Evolutionary conservation across 2,329 filamentous ascomycete genomes (phyloP).

Genomic region (Madurella fahalii): DNA sequence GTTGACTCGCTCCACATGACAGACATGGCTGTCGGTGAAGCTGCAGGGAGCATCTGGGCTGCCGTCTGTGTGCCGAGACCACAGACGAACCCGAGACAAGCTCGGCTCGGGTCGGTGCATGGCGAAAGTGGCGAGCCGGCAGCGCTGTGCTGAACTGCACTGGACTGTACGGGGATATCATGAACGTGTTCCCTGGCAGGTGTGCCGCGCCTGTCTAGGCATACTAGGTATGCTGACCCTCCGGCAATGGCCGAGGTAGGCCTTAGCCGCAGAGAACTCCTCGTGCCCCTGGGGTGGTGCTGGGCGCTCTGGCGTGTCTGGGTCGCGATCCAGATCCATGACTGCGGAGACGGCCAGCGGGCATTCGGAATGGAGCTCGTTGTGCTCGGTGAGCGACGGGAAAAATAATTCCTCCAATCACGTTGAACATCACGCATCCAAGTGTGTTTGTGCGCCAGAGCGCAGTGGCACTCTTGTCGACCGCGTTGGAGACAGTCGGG

Average conservation of each 20-base stretch:
- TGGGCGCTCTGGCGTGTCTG: too few relatives aligned
- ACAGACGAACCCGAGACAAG: not conserved
- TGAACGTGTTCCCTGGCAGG: too few relatives aligned
- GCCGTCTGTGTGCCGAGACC: not conserved
- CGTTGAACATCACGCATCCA: not conserved
- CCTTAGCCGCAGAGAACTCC: not conserved
- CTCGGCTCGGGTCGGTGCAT: not conserved
- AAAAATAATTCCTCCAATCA: conserved; percentile 28
- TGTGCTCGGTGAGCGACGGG: conserved; percentile 19
- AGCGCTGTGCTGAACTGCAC: not conserved
- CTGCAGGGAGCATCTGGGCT: not conserved
- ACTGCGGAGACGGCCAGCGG: not conserved
- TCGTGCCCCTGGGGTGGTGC: too few relatives aligned
- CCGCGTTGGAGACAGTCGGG: not conserved
- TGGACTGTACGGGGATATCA: too few relatives aligned
- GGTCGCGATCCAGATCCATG: not conserved
- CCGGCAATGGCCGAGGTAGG: too few relatives aligned
- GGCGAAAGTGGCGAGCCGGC: not conserved
- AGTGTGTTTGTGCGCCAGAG: not conserved
- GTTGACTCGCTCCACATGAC: conserved; percentile 4
- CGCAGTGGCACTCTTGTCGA: not conserved
- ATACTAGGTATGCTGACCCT: too few relatives aligned
- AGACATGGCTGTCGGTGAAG: conserved; percentile 1
- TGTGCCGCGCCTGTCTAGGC: too few relatives aligned
- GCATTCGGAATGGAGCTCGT: not conserved